Percentiles rank a stretch among this genome's conserved stretches.
Conservation (phyloP, 441 rosid species). For the Sinapis alba region DNA sequence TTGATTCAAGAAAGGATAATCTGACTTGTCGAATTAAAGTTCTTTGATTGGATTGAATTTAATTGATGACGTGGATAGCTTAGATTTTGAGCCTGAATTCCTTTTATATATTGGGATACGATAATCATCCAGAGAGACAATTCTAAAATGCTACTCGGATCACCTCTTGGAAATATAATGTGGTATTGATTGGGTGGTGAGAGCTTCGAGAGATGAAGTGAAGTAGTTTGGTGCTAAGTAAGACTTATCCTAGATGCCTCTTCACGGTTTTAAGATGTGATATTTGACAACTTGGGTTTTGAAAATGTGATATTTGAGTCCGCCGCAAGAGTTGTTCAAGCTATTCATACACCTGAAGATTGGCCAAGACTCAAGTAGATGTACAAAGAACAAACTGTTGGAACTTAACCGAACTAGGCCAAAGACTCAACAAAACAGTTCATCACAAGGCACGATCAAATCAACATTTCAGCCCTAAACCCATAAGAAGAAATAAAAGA, state of each 20-base stretch:
- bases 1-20: too few relatives aligned
- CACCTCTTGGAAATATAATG: neutral
- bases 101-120: too few relatives aligned
- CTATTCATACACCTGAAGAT: neutral
- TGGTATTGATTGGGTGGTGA: neutral
- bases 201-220: neutral
- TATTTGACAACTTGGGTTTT: neutral
- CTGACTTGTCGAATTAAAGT: too few relatives aligned
- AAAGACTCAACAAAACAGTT: neutral
- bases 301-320: neutral
- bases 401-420: neutral
- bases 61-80: too few relatives aligned
- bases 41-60: too few relatives aligned
- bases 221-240: neutral
- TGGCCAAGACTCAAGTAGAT: neutral
- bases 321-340: neutral
- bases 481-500: conserved; percentile 29
- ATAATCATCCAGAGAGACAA: neutral
- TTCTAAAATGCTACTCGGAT: neutral
- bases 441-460: neutral
- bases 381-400: neutral
- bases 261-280: neutral
- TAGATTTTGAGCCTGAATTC: too few relatives aligned
- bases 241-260: neutral
- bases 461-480: neutral